Evolutionary conservation across 257 asterid species (phyloP).

Genomic region (Scutellaria galericulata): DNA sequence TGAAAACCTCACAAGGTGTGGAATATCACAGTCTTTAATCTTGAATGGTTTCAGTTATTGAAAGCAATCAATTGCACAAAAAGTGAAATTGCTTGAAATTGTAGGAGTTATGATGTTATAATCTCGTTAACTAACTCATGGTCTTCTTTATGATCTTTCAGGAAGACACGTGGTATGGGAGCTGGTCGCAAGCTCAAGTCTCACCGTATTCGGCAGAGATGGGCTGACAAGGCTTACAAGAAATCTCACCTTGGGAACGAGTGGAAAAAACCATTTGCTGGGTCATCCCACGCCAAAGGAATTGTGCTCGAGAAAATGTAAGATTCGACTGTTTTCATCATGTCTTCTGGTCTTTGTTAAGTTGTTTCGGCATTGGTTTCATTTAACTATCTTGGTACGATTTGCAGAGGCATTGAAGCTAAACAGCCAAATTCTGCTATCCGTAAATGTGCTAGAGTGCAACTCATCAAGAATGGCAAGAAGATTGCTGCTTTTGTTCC

Average conservation of each 20-base stretch:
- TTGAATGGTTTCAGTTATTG: not conserved
- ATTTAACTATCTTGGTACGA: not conserved
- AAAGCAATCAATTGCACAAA: not conserved
- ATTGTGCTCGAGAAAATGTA: constrained; percentile 76
- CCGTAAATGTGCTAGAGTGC: constrained; percentile 79
- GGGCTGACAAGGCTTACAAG: constrained; percentile 74
- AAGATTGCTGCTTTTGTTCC: constrained; percentile 80
- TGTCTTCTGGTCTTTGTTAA: not conserved
- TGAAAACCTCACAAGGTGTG: not conserved
- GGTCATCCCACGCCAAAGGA: constrained; percentile 77
- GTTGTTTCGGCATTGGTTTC: not conserved
- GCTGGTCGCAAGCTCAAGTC: constrained; percentile 78
- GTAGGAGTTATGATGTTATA: not conserved
- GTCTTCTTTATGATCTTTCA: constrained; percentile 17
- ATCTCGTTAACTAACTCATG: not conserved
- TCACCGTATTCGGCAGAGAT: constrained; percentile 63
- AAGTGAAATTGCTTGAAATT: not conserved
- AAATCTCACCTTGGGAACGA: constrained; percentile 76
- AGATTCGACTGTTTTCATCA: constrained; percentile 1
- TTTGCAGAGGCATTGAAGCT: constrained; percentile 73
- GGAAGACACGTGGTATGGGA: constrained; percentile 80
- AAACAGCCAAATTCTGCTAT: constrained; percentile 84
- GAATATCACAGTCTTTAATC: not conserved
- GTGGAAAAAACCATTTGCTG: constrained; percentile 79
- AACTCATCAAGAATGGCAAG: constrained; percentile 71